phyloP scores from a whole-genome alignment of 306 rosid species.

The Crataegus laevigata region DNA sequence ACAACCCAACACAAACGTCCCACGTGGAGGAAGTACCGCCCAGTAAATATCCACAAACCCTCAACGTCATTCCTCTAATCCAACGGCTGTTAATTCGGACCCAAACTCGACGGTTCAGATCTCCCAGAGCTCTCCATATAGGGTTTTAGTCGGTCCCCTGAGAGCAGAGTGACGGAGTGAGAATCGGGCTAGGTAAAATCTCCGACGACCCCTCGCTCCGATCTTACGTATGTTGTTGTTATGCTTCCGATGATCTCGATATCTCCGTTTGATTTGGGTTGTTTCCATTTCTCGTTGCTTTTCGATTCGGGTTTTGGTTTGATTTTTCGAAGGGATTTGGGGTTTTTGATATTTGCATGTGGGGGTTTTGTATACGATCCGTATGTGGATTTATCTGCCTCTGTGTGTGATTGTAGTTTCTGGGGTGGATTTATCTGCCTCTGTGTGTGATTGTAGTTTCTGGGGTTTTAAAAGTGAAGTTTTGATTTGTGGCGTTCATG shows the following conservation, averaged over 20 bases:
- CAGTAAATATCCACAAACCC: neutral
- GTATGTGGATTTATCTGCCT: neutral
- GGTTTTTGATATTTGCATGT: neutral
- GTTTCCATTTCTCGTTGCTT: neutral
- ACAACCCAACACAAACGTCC: neutral
- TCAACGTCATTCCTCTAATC: constrained; percentile 6
- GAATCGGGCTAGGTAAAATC: constrained; percentile 23
- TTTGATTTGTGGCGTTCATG: neutral
- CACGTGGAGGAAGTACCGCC: neutral
- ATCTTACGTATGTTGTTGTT: neutral
- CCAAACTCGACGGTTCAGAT: constrained; percentile 7
- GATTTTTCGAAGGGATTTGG: neutral
- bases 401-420: neutral
- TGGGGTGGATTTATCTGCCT: neutral
- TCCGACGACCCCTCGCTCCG: neutral
- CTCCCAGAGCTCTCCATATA: neutral
- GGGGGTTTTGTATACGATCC: neutral
- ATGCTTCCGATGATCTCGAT: neutral
- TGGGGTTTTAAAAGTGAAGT: neutral
- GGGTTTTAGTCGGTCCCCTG: constrained; percentile 40
- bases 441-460: neutral
- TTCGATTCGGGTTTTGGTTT: neutral
- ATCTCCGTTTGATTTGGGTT: neutral
- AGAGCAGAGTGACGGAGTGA: neutral
- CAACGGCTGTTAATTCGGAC: neutral